Evolutionary conservation across 2,329 filamentous ascomycete species (phyloP).

Genomic region (Xylariaceae sp.): DNA sequence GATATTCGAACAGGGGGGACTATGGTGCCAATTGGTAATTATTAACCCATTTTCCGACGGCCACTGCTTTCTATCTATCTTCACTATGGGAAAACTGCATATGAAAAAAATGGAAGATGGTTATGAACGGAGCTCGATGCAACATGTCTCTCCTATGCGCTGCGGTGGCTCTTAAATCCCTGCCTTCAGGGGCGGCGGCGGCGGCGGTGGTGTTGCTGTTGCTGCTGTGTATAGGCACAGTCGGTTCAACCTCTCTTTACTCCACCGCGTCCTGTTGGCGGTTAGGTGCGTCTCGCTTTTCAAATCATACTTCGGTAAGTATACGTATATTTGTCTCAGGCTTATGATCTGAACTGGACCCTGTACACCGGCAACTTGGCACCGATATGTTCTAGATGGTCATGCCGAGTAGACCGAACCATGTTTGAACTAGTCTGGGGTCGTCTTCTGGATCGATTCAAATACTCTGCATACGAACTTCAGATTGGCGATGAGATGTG

Average conservation of each 20-base stretch:
- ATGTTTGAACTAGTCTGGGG: neutral
- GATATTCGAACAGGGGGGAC: constrained; percentile 8
- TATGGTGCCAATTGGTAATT: neutral
- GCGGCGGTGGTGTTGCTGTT: neutral
- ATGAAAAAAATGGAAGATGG: too few relatives aligned
- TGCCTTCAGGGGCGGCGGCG: neutral
- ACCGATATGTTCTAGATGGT: neutral
- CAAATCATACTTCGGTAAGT: neutral
- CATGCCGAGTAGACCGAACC: constrained; percentile 5
- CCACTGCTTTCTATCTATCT: neutral
- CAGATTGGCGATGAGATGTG: constrained; percentile 12
- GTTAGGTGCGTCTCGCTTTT: neutral
- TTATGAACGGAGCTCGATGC: neutral
- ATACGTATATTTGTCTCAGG: neutral
- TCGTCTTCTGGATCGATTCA: neutral
- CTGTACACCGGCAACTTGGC: neutral
- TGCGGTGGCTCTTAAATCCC: neutral
- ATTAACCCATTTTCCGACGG: neutral
- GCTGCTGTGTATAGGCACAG: too few relatives aligned
- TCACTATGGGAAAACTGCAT: too few relatives aligned
- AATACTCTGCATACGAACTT: neutral
- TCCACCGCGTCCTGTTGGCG: neutral
- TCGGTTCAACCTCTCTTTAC: too few relatives aligned
- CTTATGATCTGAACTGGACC: neutral
- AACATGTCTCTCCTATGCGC: constrained; percentile 8